Percentiles rank a stretch among this genome's conserved stretches.
Conservation (phyloP, 345 rosid genomes). For the Rhodamnia argentea region DNA sequence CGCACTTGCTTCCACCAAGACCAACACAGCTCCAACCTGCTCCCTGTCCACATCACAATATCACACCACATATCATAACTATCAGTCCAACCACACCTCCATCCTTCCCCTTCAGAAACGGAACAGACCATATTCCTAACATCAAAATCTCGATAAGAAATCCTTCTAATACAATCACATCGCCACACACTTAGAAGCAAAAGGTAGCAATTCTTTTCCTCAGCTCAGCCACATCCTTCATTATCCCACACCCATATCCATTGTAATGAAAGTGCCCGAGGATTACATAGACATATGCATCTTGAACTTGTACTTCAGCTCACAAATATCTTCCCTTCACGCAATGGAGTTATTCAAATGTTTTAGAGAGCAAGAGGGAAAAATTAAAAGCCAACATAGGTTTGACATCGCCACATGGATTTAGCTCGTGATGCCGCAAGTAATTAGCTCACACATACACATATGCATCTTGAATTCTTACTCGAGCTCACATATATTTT, state of each 20-base stretch:
- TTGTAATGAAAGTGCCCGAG: background rate
- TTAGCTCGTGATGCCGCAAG: background rate
- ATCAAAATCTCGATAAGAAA: constrained; percentile 15
- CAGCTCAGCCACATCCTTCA: background rate
- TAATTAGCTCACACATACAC: background rate
- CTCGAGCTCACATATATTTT: too few species aligned
- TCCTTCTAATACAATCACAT: constrained; percentile 1
- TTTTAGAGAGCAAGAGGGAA: background rate
- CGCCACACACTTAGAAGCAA: background rate
- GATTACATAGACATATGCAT: background rate
- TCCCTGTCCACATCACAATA: constrained; percentile 72
- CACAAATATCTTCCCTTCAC: background rate
- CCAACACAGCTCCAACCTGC: constrained; percentile 43
- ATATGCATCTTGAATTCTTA: too few species aligned
- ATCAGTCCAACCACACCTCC: constrained; percentile 32
- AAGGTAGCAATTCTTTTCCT: background rate
- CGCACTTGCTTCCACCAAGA: constrained; percentile 26
- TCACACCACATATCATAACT: constrained; percentile 54
- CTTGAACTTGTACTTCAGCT: background rate
- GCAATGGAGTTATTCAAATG: background rate
- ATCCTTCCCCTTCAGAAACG: constrained; percentile 30
- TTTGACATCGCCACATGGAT: background rate
- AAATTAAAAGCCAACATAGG: background rate
- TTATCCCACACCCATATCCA: background rate
- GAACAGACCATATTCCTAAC: constrained; percentile 36